Conservation (phyloP, 176 grass and related monocot species). For the Paspalum vaginatum region DNA sequence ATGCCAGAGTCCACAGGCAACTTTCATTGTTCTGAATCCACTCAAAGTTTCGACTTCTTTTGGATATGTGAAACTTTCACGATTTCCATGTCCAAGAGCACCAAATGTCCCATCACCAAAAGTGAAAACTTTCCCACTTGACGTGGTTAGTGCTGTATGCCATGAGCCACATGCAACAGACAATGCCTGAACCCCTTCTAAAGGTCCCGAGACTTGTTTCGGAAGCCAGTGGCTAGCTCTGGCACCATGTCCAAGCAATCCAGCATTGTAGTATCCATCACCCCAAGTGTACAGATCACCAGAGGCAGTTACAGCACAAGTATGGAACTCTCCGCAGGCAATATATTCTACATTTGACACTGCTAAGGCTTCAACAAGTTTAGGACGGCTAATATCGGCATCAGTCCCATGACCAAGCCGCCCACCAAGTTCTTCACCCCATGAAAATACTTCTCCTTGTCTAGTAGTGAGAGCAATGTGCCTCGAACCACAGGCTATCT, state of each 20-base stretch:
- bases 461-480: constrained; percentile 82
- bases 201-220: constrained; percentile 66
- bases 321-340: constrained; percentile 85
- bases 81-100: constrained; percentile 79
- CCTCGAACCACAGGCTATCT: constrained; percentile 74
- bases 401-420: constrained; percentile 73
- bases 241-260: constrained; percentile 71
- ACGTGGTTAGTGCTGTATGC: constrained; percentile 77
- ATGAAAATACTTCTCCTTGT: constrained; percentile 88
- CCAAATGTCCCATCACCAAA: constrained; percentile 90
- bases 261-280: constrained; percentile 69
- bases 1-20: constrained; percentile 89
- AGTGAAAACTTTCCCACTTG: constrained; percentile 75
- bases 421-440: constrained; percentile 85
- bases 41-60: constrained; percentile 70
- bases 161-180: constrained; percentile 82
- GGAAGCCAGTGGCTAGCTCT: constrained; percentile 74
- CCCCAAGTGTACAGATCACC: constrained; percentile 90
- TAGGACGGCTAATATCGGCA: constrained; percentile 64
- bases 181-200: constrained; percentile 77
- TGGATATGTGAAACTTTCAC: constrained; percentile 55
- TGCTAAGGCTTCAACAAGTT: constrained; percentile 74
- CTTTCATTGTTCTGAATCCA: constrained; percentile 66
- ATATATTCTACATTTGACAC: constrained; percentile 76
- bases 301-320: constrained; percentile 69